These are phyloP conservation scores for Hirschioporus abietinus DNA, from an alignment of 768 basidiomycete genomes.

Conservation along the genomic window DNA sequence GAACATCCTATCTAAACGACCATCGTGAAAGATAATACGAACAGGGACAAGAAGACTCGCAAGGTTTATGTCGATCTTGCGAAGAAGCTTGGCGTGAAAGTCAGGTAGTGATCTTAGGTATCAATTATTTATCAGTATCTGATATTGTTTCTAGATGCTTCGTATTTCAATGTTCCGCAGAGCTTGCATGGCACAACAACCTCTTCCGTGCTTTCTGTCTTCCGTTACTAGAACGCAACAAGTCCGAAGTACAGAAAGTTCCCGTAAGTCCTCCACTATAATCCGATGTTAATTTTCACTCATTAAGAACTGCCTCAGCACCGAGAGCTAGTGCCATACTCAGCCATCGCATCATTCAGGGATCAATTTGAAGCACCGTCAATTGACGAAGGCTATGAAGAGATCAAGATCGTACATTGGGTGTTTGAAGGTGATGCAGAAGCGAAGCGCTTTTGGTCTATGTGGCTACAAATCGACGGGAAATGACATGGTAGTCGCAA, in stretches of 20 bases:
- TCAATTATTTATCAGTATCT: constrained; percentile 1
- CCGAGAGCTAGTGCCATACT: constrained; percentile 52
- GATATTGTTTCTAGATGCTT: constrained; percentile 49
- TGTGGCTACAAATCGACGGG: constrained; percentile 81
- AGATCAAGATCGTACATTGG: constrained; percentile 77
- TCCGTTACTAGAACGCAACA: constrained; percentile 12
- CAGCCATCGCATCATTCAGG: constrained; percentile 53
- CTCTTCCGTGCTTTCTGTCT: constrained; percentile 65
- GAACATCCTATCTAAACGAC: neutral
- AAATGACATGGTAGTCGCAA: constrained; percentile 32
- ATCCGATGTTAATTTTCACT: neutral
- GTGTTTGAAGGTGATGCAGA: constrained; percentile 71
- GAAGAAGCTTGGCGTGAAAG: constrained; percentile 42
- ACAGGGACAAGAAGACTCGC: constrained; percentile 66
- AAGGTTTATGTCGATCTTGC: constrained; percentile 68
- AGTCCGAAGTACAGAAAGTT: constrained; percentile 10
- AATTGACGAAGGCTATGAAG: constrained; percentile 66
- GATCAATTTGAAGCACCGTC: constrained; percentile 63
- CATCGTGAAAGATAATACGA: constrained; percentile 75
- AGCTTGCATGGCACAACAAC: constrained; percentile 92
- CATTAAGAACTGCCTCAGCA: constrained; percentile 29
- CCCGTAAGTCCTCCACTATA: neutral
- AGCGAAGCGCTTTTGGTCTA: constrained; percentile 66
- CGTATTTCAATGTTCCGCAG: constrained; percentile 66
- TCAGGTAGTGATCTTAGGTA: constrained; percentile 39